Conservation (phyloP, 1,139 yeast species). For the Casaregolazyma suthepensis region DNA sequence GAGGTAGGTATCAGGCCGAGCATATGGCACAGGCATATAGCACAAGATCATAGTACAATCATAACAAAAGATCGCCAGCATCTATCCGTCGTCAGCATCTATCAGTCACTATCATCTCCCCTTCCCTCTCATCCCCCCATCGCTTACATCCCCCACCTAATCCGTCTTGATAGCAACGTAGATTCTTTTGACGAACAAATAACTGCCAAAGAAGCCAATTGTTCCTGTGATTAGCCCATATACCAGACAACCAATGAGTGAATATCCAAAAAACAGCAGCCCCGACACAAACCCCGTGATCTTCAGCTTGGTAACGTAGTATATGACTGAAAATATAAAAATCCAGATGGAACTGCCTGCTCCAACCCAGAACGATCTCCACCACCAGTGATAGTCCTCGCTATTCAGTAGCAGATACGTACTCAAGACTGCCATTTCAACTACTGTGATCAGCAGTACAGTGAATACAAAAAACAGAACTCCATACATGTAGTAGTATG, state of each 20-base stretch:
- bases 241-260: constrained; percentile 55
- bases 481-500: constrained; percentile 76
- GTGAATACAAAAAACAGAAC: constrained; percentile 59
- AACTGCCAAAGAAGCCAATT: constrained; percentile 61
- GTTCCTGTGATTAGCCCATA: constrained; percentile 74
- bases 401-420: constrained; percentile 57
- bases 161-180: constrained; percentile 57
- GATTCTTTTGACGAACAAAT: constrained; percentile 51
- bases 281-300: constrained; percentile 58
- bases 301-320: constrained; percentile 39
- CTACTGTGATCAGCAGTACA: constrained; percentile 54
- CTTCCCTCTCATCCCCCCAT: too few relatives aligned
- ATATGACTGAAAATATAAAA: constrained; percentile 61
- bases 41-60: too few relatives aligned
- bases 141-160: constrained; percentile 22
- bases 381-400: constrained; percentile 72
- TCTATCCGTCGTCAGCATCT: too few relatives aligned
- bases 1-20: too few relatives aligned
- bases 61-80: too few relatives aligned
- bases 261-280: constrained; percentile 64
- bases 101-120: too few relatives aligned
- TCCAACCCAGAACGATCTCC: constrained; percentile 73
- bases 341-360: constrained; percentile 68
- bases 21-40: background rate
- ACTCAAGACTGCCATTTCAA: constrained; percentile 70